Percentiles rank a stretch among this genome's conserved stretches.
Evolutionary conservation across 495 filamentous ascomycete genomes (phyloP).

Genomic region (Daldinia vernicosa): DNA sequence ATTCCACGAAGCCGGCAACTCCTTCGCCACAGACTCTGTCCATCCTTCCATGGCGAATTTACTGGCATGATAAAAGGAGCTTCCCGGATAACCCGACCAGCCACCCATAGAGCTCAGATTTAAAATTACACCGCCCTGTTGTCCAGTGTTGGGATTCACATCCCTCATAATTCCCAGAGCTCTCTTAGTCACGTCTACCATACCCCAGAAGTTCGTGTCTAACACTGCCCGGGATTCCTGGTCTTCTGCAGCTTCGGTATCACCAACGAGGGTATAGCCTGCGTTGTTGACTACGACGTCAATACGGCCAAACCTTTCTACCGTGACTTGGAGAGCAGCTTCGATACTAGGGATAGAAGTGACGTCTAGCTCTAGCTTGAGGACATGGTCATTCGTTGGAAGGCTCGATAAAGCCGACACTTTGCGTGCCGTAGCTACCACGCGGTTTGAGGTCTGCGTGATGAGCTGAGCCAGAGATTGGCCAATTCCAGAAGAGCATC

Average conservation of each 20-base stretch:
- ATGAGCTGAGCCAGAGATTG: conserved; percentile 53
- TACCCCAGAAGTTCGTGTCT: conserved; percentile 65
- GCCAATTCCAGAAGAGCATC: conserved; percentile 61
- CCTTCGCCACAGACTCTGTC: conserved; percentile 62
- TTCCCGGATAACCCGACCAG: conserved; percentile 53
- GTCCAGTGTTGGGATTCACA: conserved; percentile 41
- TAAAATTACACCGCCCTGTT: conserved; percentile 60
- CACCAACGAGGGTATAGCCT: conserved; percentile 58
- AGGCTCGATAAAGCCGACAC: conserved; percentile 50
- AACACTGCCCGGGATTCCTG: conserved; percentile 52
- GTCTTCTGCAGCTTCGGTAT: conserved; percentile 56
- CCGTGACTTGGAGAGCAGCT: conserved; percentile 49
- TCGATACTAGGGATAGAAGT: conserved; percentile 52
- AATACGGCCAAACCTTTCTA: conserved; percentile 56
- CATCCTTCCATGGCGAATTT: conserved; percentile 66
- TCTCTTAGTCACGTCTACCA: conserved; percentile 54
- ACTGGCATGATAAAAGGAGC: conserved; percentile 63
- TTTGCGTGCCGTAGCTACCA: conserved; percentile 61
- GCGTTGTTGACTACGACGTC: conserved; percentile 69
- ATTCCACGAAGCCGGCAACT: conserved; percentile 62
- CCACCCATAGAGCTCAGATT: conserved; percentile 66
- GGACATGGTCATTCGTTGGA: conserved; percentile 47
- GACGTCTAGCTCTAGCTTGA: conserved; percentile 59
- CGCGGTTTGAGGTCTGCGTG: conserved; percentile 51
- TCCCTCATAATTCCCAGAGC: conserved; percentile 60